A percentile compares a stretch with the other conserved stretches of the same genome.
phyloP scores from a whole-genome alignment of 768 basidiomycete genomes.

The Rhizopogon vinicolor region DNA sequence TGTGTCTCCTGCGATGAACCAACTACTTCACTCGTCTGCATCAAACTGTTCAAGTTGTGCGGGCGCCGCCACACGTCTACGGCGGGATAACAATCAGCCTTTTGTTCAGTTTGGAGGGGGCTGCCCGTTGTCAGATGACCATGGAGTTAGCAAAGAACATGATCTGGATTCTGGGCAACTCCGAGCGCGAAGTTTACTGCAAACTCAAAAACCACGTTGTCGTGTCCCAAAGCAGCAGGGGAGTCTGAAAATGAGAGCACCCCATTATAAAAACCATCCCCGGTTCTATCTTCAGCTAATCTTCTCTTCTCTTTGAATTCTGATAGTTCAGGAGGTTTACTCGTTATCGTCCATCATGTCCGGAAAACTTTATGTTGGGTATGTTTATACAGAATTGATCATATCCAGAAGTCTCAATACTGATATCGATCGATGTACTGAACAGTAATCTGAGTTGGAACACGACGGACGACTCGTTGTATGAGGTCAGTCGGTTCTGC shows the following conservation, averaged over 20 bases:
- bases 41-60: too few relatives aligned
- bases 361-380: constrained; percentile 29
- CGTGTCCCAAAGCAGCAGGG: constrained; percentile 23
- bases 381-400: not conserved
- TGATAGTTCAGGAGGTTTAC: constrained; percentile 6
- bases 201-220: constrained; percentile 6
- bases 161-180: not conserved
- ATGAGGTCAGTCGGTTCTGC: constrained; percentile 15
- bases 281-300: constrained; percentile 11
- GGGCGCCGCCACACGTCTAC: too few relatives aligned
- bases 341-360: constrained; percentile 22
- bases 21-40: too few relatives aligned
- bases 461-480: constrained; percentile 24
- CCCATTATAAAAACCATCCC: constrained; percentile 21
- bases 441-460: constrained; percentile 29
- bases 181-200: not conserved
- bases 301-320: constrained; percentile 3
- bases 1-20: too few relatives aligned
- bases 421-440: constrained; percentile 1
- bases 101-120: not conserved
- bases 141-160: not conserved
- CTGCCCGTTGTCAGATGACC: not conserved
- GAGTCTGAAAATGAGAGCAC: constrained; percentile 27
- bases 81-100: not conserved
- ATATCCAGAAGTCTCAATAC: not conserved